These are phyloP conservation scores for Lentinus tigrinus DNA, from an alignment of 768 basidiomycete genomes.

Conservation along the genomic window DNA sequence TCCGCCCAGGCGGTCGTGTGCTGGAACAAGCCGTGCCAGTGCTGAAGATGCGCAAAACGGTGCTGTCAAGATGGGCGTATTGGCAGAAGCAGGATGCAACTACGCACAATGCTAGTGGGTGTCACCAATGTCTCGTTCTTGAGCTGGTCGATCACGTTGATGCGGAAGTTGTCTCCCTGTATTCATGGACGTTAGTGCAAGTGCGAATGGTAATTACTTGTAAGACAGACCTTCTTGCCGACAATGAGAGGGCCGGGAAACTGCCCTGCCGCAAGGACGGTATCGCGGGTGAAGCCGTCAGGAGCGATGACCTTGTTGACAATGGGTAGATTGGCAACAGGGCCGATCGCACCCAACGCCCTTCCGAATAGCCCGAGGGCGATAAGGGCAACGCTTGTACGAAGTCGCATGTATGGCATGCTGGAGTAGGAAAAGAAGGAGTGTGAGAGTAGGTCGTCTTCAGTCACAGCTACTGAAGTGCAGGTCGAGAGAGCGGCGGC, in stretches of 20 bases:
- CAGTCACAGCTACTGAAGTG: too few relatives aligned
- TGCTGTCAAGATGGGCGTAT: slow-evolving; percentile 29
- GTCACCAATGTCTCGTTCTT: slow-evolving; percentile 33
- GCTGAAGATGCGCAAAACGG: slow-evolving; percentile 34
- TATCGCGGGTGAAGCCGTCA: slow-evolving; percentile 6
- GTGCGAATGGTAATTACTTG: too few relatives aligned
- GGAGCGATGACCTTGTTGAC: slow-evolving; percentile 12
- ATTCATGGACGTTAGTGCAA: neutral
- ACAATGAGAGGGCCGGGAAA: slow-evolving; percentile 18
- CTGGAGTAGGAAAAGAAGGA: neutral
- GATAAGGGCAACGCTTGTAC: neutral
- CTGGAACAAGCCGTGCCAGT: slow-evolving; percentile 52
- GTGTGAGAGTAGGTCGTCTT: neutral
- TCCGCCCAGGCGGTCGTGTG: slow-evolving; percentile 42
- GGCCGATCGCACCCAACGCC: slow-evolving; percentile 7
- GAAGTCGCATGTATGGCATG: neutral
- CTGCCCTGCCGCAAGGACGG: slow-evolving; percentile 14
- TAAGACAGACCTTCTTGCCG: slow-evolving; percentile 10
- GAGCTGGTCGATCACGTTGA: slow-evolving; percentile 38
- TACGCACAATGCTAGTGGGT: slow-evolving; percentile 35
- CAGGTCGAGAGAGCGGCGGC: neutral
- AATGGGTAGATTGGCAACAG: slow-evolving; percentile 8
- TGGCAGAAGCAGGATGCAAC: neutral
- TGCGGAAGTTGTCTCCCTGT: slow-evolving; percentile 33
- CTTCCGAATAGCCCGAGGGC: neutral